phyloP scores from a whole-genome alignment of 495 filamentous ascomycete genomes.

The Penicillium angulare region DNA sequence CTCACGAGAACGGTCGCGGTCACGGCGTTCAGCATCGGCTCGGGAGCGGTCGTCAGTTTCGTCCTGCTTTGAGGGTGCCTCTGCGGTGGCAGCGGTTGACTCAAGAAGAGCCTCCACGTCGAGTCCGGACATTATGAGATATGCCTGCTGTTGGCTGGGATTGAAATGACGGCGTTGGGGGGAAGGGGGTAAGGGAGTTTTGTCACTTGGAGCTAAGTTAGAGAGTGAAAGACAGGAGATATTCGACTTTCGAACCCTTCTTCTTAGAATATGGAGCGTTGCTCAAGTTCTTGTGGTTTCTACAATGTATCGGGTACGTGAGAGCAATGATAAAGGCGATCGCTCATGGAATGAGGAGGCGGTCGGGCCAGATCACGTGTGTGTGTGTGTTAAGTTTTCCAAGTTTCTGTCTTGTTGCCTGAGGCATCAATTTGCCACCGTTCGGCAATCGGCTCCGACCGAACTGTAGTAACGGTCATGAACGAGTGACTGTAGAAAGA shows the following conservation, averaged over 20 bases:
- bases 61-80: slow-evolving; percentile 52
- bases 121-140: slow-evolving; percentile 75
- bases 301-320: too few relatives aligned
- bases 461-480: background rate
- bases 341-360: background rate
- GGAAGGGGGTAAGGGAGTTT: slow-evolving; percentile 24
- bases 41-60: slow-evolving; percentile 60
- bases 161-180: slow-evolving; percentile 14
- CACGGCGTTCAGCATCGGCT: slow-evolving; percentile 55
- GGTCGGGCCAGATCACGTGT: slow-evolving; percentile 5
- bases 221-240: slow-evolving; percentile 31
- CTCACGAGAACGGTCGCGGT: slow-evolving; percentile 57
- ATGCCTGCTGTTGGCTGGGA: slow-evolving; percentile 13
- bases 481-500: too few relatives aligned
- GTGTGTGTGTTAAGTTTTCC: too few relatives aligned
- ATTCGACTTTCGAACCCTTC: slow-evolving; percentile 42
- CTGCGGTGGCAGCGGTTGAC: slow-evolving; percentile 69
- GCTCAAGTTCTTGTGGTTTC: too few relatives aligned
- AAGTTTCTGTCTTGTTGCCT: slow-evolving; percentile 3
- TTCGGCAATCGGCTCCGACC: too few relatives aligned
- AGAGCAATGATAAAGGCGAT: too few relatives aligned
- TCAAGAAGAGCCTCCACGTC: slow-evolving; percentile 94
- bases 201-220: slow-evolving; percentile 52
- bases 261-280: too few relatives aligned
- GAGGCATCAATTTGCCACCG: slow-evolving; percentile 1